Evolutionary conservation across 2,329 filamentous ascomycete genomes (phyloP), one percentile per base, ranked within the genome.

Genomic region (Diaporthe sp.): DNA sequence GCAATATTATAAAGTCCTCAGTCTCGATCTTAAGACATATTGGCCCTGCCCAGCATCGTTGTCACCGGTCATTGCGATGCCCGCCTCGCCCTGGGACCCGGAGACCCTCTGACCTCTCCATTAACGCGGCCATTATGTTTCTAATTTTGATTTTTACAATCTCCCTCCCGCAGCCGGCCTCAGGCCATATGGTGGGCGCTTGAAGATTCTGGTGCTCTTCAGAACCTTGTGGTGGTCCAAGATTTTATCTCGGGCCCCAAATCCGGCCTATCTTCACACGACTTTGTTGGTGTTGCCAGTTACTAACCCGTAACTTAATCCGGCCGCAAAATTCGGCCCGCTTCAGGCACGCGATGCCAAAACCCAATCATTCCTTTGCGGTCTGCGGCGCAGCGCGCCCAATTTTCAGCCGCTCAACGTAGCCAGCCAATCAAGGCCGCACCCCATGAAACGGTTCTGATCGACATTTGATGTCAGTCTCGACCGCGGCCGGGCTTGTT

Each of bases 401-500:
- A 9, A 39, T 39, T 37, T 25, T 37, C 53, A 72, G 55, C 55
- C 55, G 13, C 42, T 15, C 31, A 2, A 22, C 15, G 8, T n/a
- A 28, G 44, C n/a, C 31, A 28, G n/a, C 71, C 71, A 72, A 72
- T 53, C 13, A 72, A 34, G 44, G 22, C 10, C 4, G n/a, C 46
- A 31, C 42, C 44, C 31, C 31, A 13, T 53, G 71, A 62, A 61
- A 62, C 57, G 44, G 34, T 62, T 31, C 44, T 68, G 65, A 53
- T 53, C 31, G 65, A 68, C 46, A 39, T 53, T 51, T 72, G 71
- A 72, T 42, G 44, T 12, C 9, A 62, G 71, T 72, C 51, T 72
- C 71, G 57, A 72, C 71, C 71, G 57, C 57, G 71, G 71, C 39
- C 70, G 51, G 31, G 31, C 58, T 61, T 49, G 25, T 71, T 46